phyloP scores from a whole-genome alignment of 495 filamentous ascomycete species.

The Penicillium atrosanguineum region DNA sequence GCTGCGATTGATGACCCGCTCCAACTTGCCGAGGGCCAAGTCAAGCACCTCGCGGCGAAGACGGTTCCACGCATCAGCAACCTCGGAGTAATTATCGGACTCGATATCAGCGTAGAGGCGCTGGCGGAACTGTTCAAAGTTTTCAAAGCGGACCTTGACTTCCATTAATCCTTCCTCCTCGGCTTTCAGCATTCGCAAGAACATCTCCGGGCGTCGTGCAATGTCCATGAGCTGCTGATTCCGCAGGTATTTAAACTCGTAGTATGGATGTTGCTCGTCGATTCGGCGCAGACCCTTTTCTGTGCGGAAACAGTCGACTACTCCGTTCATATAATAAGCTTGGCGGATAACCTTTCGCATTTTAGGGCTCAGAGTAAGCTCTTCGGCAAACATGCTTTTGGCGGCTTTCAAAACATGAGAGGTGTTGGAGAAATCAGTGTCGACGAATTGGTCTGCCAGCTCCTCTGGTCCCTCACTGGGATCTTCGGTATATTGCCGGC shows the following conservation, averaged over 20 bases:
- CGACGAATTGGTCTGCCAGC: constrained; percentile 72
- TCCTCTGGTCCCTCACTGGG: constrained; percentile 71
- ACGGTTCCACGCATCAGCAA: constrained; percentile 92
- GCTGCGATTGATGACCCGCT: constrained; percentile 76
- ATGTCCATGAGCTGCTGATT: constrained; percentile 81
- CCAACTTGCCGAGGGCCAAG: constrained; percentile 75
- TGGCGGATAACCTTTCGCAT: constrained; percentile 85
- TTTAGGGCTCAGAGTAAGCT: constrained; percentile 81
- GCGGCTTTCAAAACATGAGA: constrained; percentile 73
- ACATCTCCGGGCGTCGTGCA: constrained; percentile 79
- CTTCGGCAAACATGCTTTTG: constrained; percentile 85
- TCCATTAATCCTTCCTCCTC: constrained; percentile 91
- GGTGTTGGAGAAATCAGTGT: constrained; percentile 74
- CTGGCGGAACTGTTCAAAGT: constrained; percentile 68
- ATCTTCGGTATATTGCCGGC: constrained; percentile 81
- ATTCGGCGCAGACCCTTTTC: constrained; percentile 94
- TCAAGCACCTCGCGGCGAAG: constrained; percentile 82
- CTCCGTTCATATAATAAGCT: constrained; percentile 75
- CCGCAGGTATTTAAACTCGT: constrained; percentile 95
- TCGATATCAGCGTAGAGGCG: constrained; percentile 77
- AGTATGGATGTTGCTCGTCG: constrained; percentile 92
- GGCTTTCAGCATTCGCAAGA: constrained; percentile 92
- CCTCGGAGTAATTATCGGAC: constrained; percentile 90
- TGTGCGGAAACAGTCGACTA: constrained; percentile 82
- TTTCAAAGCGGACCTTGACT: constrained; percentile 71